Conservation (phyloP, 352 stramenopile species). For the Pythium folliculosum region DNA sequence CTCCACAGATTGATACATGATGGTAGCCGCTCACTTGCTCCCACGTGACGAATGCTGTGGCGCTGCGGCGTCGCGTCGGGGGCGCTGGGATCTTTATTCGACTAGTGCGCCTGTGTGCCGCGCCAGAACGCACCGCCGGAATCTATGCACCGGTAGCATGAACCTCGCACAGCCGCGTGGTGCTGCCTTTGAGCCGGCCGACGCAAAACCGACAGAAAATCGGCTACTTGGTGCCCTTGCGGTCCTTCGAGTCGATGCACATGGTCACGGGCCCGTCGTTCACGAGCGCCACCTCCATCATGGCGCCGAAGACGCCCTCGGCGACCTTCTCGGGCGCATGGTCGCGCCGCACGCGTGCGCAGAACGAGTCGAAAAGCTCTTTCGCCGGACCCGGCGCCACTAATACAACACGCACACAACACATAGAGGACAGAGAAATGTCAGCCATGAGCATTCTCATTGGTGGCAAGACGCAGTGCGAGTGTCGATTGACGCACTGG, state of each 20-base stretch:
- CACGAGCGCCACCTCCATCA: conserved; percentile 87
- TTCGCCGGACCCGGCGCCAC: conserved; percentile 70
- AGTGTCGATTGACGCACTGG: conserved; percentile 48
- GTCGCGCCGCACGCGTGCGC: conserved; percentile 56
- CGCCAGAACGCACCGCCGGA: no score
- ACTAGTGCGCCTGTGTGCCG: no score
- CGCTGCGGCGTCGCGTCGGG: no score
- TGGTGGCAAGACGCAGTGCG: neutral
- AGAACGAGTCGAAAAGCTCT: conserved; percentile 77
- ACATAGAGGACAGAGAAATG: neutral
- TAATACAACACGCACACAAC: conserved; percentile 24
- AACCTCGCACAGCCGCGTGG: no score
- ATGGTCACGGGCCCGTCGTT: conserved; percentile 87
- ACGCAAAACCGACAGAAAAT: neutral
- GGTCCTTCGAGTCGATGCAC: conserved; percentile 81
- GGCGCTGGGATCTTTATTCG: no score
- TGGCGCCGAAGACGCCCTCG: conserved; percentile 79
- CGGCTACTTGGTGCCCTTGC: conserved; percentile 51
- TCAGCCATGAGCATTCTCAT: neutral
- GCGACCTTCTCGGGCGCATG: conserved; percentile 69
- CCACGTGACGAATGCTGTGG: no score
- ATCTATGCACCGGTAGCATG: no score
- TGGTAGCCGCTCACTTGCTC: no score
- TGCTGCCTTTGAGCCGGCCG: neutral
- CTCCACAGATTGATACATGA: no score